Evolutionary conservation across 768 basidiomycete species (phyloP).

Genomic region (Gloeopeniophorella convolvens): DNA sequence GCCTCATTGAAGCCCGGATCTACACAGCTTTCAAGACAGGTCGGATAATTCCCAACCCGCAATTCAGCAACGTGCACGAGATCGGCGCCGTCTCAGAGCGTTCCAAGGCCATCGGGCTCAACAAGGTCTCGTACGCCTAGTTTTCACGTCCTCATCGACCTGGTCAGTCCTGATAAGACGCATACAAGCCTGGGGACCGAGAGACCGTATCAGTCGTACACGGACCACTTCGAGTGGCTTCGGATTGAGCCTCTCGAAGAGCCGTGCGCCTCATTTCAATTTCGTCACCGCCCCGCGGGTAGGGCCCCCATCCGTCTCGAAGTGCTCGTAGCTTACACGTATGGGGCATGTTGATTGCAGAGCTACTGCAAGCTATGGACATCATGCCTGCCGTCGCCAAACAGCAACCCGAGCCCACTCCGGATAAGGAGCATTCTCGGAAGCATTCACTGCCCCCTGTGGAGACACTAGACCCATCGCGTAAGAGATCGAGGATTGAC

Average conservation of each 20-base stretch:
- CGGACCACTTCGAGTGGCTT: not conserved
- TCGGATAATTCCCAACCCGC: no score
- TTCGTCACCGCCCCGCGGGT: not conserved
- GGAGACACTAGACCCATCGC: no score
- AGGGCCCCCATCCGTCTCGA: no score
- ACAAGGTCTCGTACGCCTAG: conserved; percentile 1
- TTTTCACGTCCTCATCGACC: not conserved
- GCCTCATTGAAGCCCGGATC: no score
- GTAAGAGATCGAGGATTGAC: no score
- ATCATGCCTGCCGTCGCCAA: no score
- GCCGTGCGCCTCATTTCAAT: no score
- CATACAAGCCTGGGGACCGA: not conserved
- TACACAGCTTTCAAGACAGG: no score
- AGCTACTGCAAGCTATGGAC: not conserved
- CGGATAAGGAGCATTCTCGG: no score
- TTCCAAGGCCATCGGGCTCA: not conserved
- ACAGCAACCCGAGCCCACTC: no score
- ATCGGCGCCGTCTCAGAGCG: not conserved
- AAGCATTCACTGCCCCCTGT: no score
- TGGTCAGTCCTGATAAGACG: not conserved
- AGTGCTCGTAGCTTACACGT: not conserved
- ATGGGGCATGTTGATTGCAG: not conserved
- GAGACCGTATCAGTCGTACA: not conserved
- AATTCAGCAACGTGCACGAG: not conserved
- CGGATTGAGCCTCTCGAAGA: no score